These are phyloP conservation scores for Pisolithus orientalis DNA, from an alignment of 768 basidiomycete species.

Conservation along the genomic window DNA sequence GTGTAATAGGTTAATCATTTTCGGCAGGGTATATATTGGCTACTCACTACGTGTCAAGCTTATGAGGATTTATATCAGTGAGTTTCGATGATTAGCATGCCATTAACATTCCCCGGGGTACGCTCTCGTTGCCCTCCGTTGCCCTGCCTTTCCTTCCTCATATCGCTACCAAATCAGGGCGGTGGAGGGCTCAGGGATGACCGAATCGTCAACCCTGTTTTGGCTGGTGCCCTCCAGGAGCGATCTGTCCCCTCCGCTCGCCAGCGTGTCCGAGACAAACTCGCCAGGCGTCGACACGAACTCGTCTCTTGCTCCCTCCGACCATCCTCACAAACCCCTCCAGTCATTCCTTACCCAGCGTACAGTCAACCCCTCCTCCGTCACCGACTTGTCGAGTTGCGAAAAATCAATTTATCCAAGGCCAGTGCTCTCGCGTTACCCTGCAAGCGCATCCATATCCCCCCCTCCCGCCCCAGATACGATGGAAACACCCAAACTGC, in stretches of 20 bases:
- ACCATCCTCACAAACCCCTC: not conserved
- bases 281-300: not conserved
- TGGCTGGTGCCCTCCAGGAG: not conserved
- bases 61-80: no score
- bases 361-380: conserved; percentile 19
- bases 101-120: no score
- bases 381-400: conserved; percentile 25
- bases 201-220: not conserved
- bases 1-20: no score
- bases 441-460: conserved; percentile 34
- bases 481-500: conserved; percentile 12
- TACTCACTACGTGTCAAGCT: no score
- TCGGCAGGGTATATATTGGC: no score
- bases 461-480: conserved; percentile 23
- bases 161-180: not conserved
- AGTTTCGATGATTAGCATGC: no score
- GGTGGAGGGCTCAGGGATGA: not conserved
- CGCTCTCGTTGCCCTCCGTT: no score
- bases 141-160: not conserved
- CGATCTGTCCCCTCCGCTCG: not conserved
- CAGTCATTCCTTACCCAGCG: not conserved
- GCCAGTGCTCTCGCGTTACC: conserved; percentile 21
- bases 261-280: not conserved
- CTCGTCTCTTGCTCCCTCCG: not conserved
- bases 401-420: conserved; percentile 8